phyloP scores from a whole-genome alignment of 805 yeast genomes.

The Groenewaldozyma salmanticensis region DNA sequence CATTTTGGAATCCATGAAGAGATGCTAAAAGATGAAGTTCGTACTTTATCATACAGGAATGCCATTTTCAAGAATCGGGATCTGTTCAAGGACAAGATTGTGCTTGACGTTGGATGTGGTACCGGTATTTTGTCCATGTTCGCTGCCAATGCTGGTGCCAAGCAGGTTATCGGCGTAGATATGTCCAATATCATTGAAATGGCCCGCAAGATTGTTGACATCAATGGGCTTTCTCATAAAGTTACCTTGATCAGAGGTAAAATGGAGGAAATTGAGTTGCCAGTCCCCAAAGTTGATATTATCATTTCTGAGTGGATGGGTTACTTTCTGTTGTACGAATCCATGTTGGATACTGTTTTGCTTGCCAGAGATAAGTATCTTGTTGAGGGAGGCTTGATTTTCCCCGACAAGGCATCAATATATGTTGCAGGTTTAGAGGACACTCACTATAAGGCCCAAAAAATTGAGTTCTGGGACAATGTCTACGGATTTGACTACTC shows the following conservation, averaged over 20 bases:
- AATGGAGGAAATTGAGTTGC: constrained; percentile 81
- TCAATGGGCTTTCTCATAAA: constrained; percentile 77
- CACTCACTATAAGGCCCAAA: constrained; percentile 82
- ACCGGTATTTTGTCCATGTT: constrained; percentile 97
- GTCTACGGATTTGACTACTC: constrained; percentile 95
- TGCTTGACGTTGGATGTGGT: constrained; percentile 97
- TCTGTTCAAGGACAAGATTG: constrained; percentile 85
- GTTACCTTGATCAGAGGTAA: constrained; percentile 87
- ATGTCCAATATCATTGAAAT: constrained; percentile 93
- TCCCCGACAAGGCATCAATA: constrained; percentile 90
- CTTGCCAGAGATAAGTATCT: constrained; percentile 85
- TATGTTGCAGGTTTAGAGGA: constrained; percentile 90
- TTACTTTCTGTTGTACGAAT: constrained; percentile 86
- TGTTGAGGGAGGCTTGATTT: constrained; percentile 74
- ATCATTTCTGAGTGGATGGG: constrained; percentile 99
- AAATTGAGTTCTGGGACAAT: constrained; percentile 89
- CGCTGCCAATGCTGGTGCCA: constrained; percentile 98
- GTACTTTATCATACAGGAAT: constrained; percentile 85
- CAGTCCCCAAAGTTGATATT: constrained; percentile 83
- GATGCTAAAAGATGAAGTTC: constrained; percentile 91
- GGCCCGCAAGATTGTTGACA: constrained; percentile 81
- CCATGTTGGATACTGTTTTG: constrained; percentile 89
- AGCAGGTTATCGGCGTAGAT: constrained; percentile 94
- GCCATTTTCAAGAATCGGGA: constrained; percentile 87
- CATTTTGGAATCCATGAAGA: constrained; percentile 98